phyloP scores from a whole-genome alignment of 2,329 filamentous ascomycete species.

The Colletotrichum cordylinicola region DNA sequence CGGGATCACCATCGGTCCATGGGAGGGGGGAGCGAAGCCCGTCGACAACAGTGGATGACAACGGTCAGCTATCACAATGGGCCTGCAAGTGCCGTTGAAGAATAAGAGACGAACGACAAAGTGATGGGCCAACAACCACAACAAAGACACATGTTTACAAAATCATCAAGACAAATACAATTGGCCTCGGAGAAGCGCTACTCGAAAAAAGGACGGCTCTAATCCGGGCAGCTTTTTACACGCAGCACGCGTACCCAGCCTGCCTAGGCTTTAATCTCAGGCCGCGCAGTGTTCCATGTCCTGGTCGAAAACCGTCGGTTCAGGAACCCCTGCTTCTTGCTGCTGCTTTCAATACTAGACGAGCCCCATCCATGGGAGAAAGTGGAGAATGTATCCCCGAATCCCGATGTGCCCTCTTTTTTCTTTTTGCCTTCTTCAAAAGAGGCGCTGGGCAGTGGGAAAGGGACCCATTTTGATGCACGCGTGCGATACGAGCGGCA shows the following conservation, averaged over 20 bases:
- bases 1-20: background rate
- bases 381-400: conserved; percentile 15
- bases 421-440: background rate
- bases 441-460: background rate
- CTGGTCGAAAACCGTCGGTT: background rate
- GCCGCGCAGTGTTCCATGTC: conserved; percentile 1
- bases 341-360: background rate
- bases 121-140: background rate
- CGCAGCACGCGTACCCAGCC: background rate
- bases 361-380: background rate
- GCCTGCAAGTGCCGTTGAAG: background rate
- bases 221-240: background rate
- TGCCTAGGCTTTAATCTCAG: background rate
- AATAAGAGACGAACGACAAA: background rate
- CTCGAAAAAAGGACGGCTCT: background rate
- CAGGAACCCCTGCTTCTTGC: background rate
- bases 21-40: background rate
- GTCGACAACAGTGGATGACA: background rate
- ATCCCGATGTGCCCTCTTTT: conserved; percentile 10
- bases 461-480: background rate
- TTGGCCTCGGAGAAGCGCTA: background rate
- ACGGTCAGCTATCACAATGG: background rate
- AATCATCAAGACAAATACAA: background rate
- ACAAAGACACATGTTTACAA: background rate
- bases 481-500: conserved; percentile 18